Conservation (phyloP, 2,329 filamentous ascomycete genomes). For the Ciborinia camelliae region DNA sequence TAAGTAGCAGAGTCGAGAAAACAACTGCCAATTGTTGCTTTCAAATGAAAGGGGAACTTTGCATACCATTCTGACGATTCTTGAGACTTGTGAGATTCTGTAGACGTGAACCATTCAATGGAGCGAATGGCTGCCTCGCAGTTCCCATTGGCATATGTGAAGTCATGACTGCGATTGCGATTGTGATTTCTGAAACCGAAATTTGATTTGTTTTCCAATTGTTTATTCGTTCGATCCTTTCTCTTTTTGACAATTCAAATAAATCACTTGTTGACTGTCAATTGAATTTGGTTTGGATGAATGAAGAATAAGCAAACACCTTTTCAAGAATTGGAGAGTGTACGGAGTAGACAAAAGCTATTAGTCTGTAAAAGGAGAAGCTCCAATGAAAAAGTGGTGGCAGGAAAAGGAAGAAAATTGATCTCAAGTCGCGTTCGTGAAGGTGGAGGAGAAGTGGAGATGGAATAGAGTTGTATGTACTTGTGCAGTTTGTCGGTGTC, state of each 20-base stretch:
- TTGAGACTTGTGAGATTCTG: slow-evolving; percentile 71
- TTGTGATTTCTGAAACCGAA: neutral
- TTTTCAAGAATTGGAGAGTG: neutral
- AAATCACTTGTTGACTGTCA: neutral
- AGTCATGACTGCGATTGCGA: slow-evolving; percentile 26
- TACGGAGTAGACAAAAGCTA: neutral
- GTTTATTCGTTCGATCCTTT: neutral
- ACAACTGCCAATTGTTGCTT: neutral
- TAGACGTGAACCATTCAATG: slow-evolving; percentile 64
- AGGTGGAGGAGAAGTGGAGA: slow-evolving; percentile 5
- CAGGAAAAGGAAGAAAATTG: slow-evolving; percentile 6
- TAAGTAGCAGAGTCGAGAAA: neutral
- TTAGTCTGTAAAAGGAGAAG: neutral
- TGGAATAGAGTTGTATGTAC: neutral
- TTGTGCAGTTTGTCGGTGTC: neutral
- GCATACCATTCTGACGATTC: slow-evolving; percentile 70
- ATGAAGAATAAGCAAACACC: too few species aligned
- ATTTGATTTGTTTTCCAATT: neutral
- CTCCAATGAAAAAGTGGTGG: slow-evolving; percentile 4
- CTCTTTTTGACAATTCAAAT: neutral
- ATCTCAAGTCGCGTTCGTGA: slow-evolving; percentile 7
- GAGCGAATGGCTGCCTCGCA: slow-evolving; percentile 67
- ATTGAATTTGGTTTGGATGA: neutral
- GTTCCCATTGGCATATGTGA: slow-evolving; percentile 32
- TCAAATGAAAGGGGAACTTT: slow-evolving; percentile 13